A percentile compares a stretch with the other conserved stretches of the same genome.
These are phyloP conservation scores for Colletotrichum lini DNA, from an alignment of 2,329 filamentous ascomycete genomes.

Conservation along the genomic window DNA sequence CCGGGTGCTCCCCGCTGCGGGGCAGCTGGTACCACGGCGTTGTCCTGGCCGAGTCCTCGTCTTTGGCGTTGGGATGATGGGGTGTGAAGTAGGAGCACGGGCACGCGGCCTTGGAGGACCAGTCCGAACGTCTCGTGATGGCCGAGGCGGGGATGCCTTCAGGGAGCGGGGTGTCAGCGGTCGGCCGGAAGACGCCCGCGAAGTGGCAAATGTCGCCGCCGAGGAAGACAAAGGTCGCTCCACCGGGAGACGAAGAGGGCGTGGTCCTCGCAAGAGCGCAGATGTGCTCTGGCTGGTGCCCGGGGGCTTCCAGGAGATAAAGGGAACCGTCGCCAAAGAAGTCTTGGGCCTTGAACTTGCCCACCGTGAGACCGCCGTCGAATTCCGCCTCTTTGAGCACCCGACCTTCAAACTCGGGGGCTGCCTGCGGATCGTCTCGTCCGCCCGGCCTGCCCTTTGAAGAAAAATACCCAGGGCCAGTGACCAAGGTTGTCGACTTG, in stretches of 20 bases:
- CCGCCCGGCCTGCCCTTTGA: conserved; percentile 24
- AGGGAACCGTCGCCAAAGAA: conserved; percentile 59
- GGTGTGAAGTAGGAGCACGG: conserved; percentile 35
- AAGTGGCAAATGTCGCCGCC: conserved; percentile 45
- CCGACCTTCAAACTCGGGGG: conserved; percentile 42
- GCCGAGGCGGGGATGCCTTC: conserved; percentile 22
- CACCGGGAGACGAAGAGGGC: conserved; percentile 26
- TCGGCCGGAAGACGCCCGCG: conserved; percentile 38
- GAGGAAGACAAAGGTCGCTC: conserved; percentile 45
- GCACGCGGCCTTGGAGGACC: conserved; percentile 17
- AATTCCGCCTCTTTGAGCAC: conserved; percentile 42
- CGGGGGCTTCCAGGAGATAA: conserved; percentile 55
- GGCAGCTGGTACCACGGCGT: conserved; percentile 32
- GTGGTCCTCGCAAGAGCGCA: conserved; percentile 44
- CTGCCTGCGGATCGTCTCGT: conserved; percentile 16
- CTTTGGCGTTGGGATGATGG: conserved; percentile 19
- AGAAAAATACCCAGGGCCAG: conserved; percentile 45
- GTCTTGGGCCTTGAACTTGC: conserved; percentile 56
- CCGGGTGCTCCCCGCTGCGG: conserved; percentile 7
- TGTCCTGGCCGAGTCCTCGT: not conserved
- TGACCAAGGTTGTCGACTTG: conserved; percentile 44
- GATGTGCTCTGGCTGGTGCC: conserved; percentile 45
- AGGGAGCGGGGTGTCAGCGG: conserved; percentile 2
- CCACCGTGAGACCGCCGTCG: conserved; percentile 45
- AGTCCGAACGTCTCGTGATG: conserved; percentile 14